These are phyloP conservation scores for Ganoderma sinense DNA, from an alignment of 1,284 basidiomycete genomes.

Conservation along the genomic window DNA sequence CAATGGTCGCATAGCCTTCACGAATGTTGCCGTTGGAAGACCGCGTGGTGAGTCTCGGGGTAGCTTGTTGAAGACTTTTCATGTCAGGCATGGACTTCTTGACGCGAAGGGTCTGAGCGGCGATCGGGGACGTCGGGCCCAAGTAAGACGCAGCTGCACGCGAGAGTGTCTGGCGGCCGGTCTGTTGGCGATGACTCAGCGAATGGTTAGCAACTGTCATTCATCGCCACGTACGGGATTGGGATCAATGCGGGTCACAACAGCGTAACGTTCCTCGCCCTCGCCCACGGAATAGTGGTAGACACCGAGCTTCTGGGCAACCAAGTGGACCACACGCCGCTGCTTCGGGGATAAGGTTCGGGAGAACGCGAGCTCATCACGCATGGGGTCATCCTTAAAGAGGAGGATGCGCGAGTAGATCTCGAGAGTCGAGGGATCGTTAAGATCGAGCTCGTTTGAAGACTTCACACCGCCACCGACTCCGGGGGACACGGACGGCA, in stretches of 20 bases:
- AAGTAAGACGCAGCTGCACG: conserved; percentile 80
- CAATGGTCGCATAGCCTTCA: conserved; percentile 89
- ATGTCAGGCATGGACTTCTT: conserved; percentile 98
- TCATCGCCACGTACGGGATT: conserved; percentile 58
- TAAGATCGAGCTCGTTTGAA: conserved; percentile 87
- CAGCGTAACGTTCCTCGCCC: conserved; percentile 91
- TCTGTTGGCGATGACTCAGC: conserved; percentile 15
- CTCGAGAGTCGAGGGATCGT: conserved; percentile 94
- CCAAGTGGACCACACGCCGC: conserved; percentile 92
- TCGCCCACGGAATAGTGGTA: conserved; percentile 95
- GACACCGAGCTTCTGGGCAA: conserved; percentile 95
- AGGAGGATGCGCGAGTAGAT: conserved; percentile 97
- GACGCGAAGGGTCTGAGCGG: conserved; percentile 72
- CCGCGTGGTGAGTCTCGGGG: conserved; percentile 82
- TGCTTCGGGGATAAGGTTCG: conserved; percentile 86
- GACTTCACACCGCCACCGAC: conserved; percentile 61
- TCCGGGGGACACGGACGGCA: conserved; percentile 59
- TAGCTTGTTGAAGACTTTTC: conserved; percentile 84
- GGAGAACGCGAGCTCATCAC: conserved; percentile 97
- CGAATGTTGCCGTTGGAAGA: conserved; percentile 92
- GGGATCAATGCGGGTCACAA: conserved; percentile 88
- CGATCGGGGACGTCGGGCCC: conserved; percentile 57
- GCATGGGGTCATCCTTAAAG: conserved; percentile 98
- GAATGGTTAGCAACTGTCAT: conserved; percentile 20
- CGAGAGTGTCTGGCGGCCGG: conserved; percentile 64